These are phyloP conservation scores for Wickerhamiella brachini DNA, from an alignment of 805 yeast genomes.

Conservation along the genomic window DNA sequence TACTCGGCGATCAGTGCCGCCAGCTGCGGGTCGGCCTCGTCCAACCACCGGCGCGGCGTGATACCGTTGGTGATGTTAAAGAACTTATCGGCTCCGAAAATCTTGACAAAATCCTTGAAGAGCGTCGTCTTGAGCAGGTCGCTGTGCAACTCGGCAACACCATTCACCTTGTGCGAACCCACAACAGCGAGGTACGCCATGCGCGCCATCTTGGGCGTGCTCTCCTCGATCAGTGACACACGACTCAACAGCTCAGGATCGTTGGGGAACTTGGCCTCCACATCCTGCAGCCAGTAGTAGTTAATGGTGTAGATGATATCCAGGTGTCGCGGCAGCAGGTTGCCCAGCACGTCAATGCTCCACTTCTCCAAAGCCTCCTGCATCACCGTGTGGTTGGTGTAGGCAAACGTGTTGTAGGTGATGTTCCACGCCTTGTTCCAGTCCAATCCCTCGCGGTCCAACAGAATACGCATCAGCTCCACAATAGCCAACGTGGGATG, in stretches of 20 bases:
- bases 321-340: slow-evolving; percentile 76
- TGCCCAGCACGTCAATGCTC: slow-evolving; percentile 74
- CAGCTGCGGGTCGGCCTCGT: slow-evolving; percentile 79
- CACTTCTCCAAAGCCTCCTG: slow-evolving; percentile 91
- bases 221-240: slow-evolving; percentile 79
- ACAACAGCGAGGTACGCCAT: slow-evolving; percentile 87
- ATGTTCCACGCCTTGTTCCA: slow-evolving; percentile 84
- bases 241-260: slow-evolving; percentile 50
- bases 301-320: slow-evolving; percentile 83
- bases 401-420: slow-evolving; percentile 69
- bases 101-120: slow-evolving; percentile 75
- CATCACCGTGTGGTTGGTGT: slow-evolving; percentile 92
- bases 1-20: slow-evolving; percentile 59
- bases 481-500: slow-evolving; percentile 89
- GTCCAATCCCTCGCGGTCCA: slow-evolving; percentile 65
- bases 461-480: slow-evolving; percentile 73
- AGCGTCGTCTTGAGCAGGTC: slow-evolving; percentile 81
- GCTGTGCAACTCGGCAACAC: slow-evolving; percentile 92
- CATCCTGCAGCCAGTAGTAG: slow-evolving; percentile 59
- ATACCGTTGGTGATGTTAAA: slow-evolving; percentile 90
- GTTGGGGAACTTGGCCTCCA: slow-evolving; percentile 62
- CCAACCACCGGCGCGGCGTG: slow-evolving; percentile 93
- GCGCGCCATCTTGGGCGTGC: slow-evolving; percentile 65
- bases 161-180: slow-evolving; percentile 88
- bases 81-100: slow-evolving; percentile 72